phyloP scores from a whole-genome alignment of 805 yeast species.

The Wickerhamiella occidentalis region DNA sequence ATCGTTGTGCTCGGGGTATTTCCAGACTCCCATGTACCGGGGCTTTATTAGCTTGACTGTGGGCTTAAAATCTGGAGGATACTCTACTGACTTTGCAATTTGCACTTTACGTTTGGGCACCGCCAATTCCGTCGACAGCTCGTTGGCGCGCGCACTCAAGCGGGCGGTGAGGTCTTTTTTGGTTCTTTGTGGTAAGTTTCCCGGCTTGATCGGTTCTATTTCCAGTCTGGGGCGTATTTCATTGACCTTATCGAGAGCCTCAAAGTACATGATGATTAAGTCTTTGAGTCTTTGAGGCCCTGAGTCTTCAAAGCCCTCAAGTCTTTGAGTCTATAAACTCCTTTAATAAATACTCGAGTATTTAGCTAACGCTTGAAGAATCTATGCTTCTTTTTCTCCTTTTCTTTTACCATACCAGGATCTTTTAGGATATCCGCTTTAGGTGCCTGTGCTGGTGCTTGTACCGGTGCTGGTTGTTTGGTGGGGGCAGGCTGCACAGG shows the following conservation, averaged over 20 bases:
- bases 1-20: constrained; percentile 1
- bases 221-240: neutral
- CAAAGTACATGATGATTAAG: constrained; percentile 5
- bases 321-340: too few species aligned
- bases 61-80: neutral
- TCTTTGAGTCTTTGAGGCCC: too few species aligned
- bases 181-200: neutral
- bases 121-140: neutral
- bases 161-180: neutral
- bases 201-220: neutral
- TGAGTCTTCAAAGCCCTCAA: too few species aligned
- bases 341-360: neutral
- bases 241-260: neutral
- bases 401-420: constrained; percentile 5
- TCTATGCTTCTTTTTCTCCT: constrained; percentile 16
- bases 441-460: neutral
- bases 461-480: neutral
- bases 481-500: neutral
- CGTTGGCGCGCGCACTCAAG: neutral
- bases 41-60: neutral
- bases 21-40: constrained; percentile 6
- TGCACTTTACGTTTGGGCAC: neutral
- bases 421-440: constrained; percentile 1
- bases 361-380: constrained; percentile 11
- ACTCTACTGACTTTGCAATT: neutral